Evolutionary conservation across 768 basidiomycete genomes (phyloP), one percentile per base, ranked within the genome.

Genomic region (Podaxis sp.): DNA sequence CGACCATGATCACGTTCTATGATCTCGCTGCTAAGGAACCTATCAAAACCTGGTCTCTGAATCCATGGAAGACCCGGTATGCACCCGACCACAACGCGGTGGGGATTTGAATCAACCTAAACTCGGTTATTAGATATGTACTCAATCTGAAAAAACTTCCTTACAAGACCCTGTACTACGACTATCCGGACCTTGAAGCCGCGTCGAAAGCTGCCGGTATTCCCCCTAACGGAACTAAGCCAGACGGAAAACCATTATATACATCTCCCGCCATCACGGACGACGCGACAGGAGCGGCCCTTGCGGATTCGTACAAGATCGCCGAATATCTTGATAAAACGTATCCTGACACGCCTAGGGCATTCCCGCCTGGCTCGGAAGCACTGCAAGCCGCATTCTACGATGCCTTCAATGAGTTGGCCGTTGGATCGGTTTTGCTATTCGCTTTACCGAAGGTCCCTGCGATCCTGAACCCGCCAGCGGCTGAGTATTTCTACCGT

Each of bases 241-340:
- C 63, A 1, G 69, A 74, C 42, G 77, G 77, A 3, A 60, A 28
- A 18, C 71, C 68, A 1, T 61, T 65, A 48, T 78, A 79, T 67
- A 79, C 74, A 13, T 66, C 82, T 1, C 83, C 84, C 7, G 70
- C 76, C 38, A 81, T 85, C 60, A 66, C 75, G 54, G 82, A 85
- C 65, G 74, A 75, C 2, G 66, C 66, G 59, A 81, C 80, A 1
- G 70, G 72, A 5, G 61, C 63, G 0, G 60, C 72, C 25, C 56
- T 82, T 18, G 57, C 73, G 11, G 79, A 84, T 27, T 82, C 81
- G 0, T 51, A 67, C 25, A 65, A 60, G 28, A 83, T 85, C 63
- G 80, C 78, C 0, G 62, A 71, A 10, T 82, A 85, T 65, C 71
- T 84, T 36, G 83, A 84, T 59, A 64, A 72, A 6, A 70, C 72